phyloP scores from a whole-genome alignment of 768 basidiomycete genomes.

The Piloderma croceum region DNA sequence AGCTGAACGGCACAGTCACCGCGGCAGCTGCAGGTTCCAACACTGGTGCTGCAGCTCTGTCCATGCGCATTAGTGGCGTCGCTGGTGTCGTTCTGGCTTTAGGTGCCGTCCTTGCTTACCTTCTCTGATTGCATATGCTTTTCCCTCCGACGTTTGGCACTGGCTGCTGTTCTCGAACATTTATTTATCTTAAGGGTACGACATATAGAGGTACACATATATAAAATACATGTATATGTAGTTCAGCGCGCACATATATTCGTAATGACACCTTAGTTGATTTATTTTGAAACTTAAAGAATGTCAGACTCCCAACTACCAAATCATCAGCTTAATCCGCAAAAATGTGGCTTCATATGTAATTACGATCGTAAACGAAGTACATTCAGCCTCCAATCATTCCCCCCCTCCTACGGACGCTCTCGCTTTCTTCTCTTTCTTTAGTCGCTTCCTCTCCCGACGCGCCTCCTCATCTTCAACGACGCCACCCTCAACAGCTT shows the following conservation, averaged over 20 bases:
- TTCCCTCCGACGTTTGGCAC: constrained; percentile 11
- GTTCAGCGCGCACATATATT: no score
- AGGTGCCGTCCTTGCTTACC: constrained; percentile 26
- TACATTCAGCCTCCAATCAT: no score
- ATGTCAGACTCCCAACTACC: no score
- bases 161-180: constrained; percentile 22
- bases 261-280: no score
- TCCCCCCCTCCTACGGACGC: constrained; percentile 32
- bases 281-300: no score
- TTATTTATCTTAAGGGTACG: constrained; percentile 19
- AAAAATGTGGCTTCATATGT: no score
- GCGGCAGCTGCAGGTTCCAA: constrained; percentile 19
- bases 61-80: not conserved
- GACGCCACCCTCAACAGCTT: constrained; percentile 36
- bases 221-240: no score
- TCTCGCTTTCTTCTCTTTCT: constrained; percentile 61
- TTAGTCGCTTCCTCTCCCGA: constrained; percentile 57
- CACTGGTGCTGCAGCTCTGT: not conserved
- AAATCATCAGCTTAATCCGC: no score
- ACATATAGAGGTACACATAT: no score
- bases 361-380: no score
- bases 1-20: constrained; percentile 44
- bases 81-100: constrained; percentile 25
- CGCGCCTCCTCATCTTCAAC: constrained; percentile 56
- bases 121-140: constrained; percentile 26